phyloP scores from a whole-genome alignment of 2,329 filamentous ascomycete species.

The Trichophyton rubrum region DNA sequence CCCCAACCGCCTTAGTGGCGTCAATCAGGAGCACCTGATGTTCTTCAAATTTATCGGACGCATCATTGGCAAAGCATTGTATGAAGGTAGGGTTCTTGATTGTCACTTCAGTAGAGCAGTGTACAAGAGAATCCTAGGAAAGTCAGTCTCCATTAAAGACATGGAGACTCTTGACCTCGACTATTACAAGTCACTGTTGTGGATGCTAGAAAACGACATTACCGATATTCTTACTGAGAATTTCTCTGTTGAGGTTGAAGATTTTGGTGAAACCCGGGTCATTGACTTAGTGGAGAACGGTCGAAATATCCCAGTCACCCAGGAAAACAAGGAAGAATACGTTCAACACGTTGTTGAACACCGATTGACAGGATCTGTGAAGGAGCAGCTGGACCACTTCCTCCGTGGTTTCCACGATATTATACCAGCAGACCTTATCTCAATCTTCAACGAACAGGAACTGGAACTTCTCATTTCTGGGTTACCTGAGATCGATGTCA shows the following conservation, averaged over 20 bases:
- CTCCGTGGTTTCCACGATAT: constrained; percentile 96
- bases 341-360: constrained; percentile 90
- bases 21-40: constrained; percentile 90
- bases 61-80: constrained; percentile 94
- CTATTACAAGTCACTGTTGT: constrained; percentile 96
- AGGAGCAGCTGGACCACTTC: constrained; percentile 89
- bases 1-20: constrained; percentile 81
- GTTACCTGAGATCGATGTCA: constrained; percentile 90
- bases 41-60: constrained; percentile 99
- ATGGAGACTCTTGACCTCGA: constrained; percentile 98
- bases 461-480: constrained; percentile 92
- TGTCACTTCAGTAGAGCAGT: constrained; percentile 98
- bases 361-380: constrained; percentile 78
- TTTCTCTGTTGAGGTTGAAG: constrained; percentile 86
- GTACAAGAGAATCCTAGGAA: constrained; percentile 93
- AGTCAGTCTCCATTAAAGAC: constrained; percentile 92
- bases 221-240: constrained; percentile 95
- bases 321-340: constrained; percentile 98
- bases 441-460: constrained; percentile 98
- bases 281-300: constrained; percentile 81
- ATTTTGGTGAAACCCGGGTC: constrained; percentile 77
- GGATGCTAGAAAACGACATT: constrained; percentile 98
- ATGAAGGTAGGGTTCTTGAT: constrained; percentile 88
- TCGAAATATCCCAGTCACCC: constrained; percentile 82
- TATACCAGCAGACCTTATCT: constrained; percentile 82